A percentile compares a stretch with the other conserved stretches of the same genome.
These are phyloP conservation scores for Collybia nuda DNA, from an alignment of 768 basidiomycete species.

Conservation along the genomic window DNA sequence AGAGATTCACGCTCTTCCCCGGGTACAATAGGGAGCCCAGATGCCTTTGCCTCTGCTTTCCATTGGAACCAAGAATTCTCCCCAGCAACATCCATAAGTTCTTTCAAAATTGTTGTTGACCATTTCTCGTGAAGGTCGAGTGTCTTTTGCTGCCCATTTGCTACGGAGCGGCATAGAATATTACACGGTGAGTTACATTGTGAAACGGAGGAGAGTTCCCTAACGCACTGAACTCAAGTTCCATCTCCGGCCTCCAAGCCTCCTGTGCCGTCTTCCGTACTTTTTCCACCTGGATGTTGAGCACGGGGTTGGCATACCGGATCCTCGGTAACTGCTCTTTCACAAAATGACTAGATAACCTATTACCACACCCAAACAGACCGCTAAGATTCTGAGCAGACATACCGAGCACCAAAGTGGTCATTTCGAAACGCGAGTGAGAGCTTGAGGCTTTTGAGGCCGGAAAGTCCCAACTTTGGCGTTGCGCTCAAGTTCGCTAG, in stretches of 20 bases:
- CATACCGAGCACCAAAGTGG: conserved; percentile 75
- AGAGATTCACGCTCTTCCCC: conserved; percentile 36
- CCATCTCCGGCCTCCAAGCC: conserved; percentile 59
- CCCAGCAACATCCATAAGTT: conserved; percentile 70
- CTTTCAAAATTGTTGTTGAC: conserved; percentile 65
- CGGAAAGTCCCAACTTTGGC: conserved; percentile 49
- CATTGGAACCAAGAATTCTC: conserved; percentile 58
- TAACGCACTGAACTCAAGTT: conserved; percentile 62
- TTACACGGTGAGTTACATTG: background rate
- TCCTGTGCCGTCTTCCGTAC: conserved; percentile 53
- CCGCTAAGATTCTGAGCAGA: background rate
- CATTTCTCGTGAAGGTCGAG: conserved; percentile 65
- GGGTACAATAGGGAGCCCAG: conserved; percentile 49
- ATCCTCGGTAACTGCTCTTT: conserved; percentile 79
- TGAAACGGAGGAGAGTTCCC: background rate
- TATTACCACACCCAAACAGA: background rate
- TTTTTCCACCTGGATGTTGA: conserved; percentile 61
- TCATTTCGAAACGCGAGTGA: conserved; percentile 62
- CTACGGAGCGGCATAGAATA: conserved; percentile 25
- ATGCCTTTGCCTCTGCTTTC: conserved; percentile 44
- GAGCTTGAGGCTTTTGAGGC: conserved; percentile 52
- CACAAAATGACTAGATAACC: conserved; percentile 61
- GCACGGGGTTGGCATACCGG: conserved; percentile 69
- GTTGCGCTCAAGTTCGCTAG: conserved; percentile 47
- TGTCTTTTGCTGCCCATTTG: conserved; percentile 44